These are phyloP conservation scores for Lactarius deliciosus DNA, from an alignment of 768 basidiomycete species.

Conservation along the genomic window DNA sequence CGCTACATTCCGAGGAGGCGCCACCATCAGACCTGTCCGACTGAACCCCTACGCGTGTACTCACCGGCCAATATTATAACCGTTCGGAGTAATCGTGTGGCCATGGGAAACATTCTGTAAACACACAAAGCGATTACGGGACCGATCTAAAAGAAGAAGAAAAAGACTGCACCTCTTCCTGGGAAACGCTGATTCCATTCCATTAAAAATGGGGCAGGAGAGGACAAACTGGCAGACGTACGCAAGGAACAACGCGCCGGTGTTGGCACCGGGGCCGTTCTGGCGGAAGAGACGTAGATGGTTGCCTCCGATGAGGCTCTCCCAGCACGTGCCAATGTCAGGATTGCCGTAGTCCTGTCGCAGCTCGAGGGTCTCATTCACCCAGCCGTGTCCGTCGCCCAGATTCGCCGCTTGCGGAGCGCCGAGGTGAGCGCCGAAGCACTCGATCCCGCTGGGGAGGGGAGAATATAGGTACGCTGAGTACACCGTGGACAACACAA, in stretches of 20 bases:
- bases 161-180: slow-evolving; percentile 28
- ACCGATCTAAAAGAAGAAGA: background rate
- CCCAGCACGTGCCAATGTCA: slow-evolving; percentile 43
- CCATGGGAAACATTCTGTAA: slow-evolving; percentile 24
- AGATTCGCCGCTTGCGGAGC: slow-evolving; percentile 44
- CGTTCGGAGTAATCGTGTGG: slow-evolving; percentile 34
- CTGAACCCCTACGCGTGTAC: background rate
- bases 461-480: background rate
- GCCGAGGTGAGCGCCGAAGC: slow-evolving; percentile 39
- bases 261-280: slow-evolving; percentile 35
- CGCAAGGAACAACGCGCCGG: slow-evolving; percentile 41
- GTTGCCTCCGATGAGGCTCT: slow-evolving; percentile 34
- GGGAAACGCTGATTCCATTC: slow-evolving; percentile 29
- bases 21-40: background rate
- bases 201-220: background rate
- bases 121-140: background rate
- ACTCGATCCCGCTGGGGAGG: slow-evolving; percentile 30
- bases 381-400: slow-evolving; percentile 47
- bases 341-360: slow-evolving; percentile 44
- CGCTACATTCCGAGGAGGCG: slow-evolving; percentile 5
- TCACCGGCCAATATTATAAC: slow-evolving; percentile 38
- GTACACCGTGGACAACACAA: background rate
- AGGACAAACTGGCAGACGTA: slow-evolving; percentile 26
- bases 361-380: slow-evolving; percentile 46
- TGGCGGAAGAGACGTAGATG: slow-evolving; percentile 34